A percentile compares a stretch with the other conserved stretches of the same genome.
Conservation (phyloP, 192 early-diverging fungal genomes). For the Entomortierella lignicola region DNA sequence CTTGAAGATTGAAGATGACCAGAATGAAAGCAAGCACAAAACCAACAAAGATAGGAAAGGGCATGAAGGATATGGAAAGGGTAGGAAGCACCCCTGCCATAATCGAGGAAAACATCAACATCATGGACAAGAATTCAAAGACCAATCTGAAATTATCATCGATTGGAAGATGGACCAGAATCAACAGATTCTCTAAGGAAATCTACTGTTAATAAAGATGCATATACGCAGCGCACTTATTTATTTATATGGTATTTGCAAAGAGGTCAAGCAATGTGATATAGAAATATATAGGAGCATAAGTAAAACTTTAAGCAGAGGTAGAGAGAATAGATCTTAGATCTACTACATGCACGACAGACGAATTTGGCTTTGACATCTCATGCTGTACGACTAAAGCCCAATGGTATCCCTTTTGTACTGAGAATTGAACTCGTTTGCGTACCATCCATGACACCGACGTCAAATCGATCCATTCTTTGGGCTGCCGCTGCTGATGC, state of each 20-base stretch:
- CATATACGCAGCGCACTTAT: neutral
- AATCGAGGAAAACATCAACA: neutral
- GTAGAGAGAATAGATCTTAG: slow-evolving; percentile 12
- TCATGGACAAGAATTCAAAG: neutral
- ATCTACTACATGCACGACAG: slow-evolving; percentile 20
- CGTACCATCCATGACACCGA: slow-evolving; percentile 19
- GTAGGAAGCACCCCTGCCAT: neutral
- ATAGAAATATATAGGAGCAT: too few species aligned
- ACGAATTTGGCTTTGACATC: neutral
- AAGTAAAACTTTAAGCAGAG: neutral
- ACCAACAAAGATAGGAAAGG: neutral
- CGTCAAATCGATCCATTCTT: slow-evolving; percentile 24
- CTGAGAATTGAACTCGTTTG: slow-evolving; percentile 17
- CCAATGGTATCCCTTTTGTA: slow-evolving; percentile 17
- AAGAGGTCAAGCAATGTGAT: neutral
- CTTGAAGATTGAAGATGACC: slow-evolving; percentile 13
- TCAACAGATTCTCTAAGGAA: neutral
- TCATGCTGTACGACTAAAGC: slow-evolving; percentile 13
- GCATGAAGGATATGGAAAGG: neutral
- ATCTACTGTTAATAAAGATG: neutral
- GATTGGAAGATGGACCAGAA: slow-evolving; percentile 9
- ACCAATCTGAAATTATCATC: slow-evolving; percentile 5
- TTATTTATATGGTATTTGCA: neutral
- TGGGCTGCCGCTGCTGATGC: neutral
- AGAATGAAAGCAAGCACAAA: neutral